Evolutionary conservation across 345 rosid genomes (phyloP).

Genomic region (Hirschfeldia incana): DNA sequence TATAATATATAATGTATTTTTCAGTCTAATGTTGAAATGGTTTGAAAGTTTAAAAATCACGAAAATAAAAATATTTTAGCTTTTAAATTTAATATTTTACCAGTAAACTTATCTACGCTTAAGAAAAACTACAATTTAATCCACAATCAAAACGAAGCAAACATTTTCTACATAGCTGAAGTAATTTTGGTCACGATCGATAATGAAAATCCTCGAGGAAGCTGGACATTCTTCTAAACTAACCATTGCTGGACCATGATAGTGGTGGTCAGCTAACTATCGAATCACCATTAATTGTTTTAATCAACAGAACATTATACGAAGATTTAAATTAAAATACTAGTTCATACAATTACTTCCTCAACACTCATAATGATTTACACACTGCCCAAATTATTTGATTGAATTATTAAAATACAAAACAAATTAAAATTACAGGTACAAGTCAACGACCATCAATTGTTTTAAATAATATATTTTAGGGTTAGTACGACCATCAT

Average conservation of each 20-base stretch:
- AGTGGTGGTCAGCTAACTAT: background rate
- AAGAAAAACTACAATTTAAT: background rate
- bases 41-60: background rate
- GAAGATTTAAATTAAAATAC: background rate
- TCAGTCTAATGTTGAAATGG: background rate
- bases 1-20: background rate
- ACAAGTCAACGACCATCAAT: slow-evolving; percentile 35
- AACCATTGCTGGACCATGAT: background rate
- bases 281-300: background rate
- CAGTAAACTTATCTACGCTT: background rate
- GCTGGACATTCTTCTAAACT: background rate
- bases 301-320: background rate
- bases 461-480: background rate
- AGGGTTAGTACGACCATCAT: slow-evolving; percentile 6
- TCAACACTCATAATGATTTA: slow-evolving; percentile 36
- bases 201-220: background rate
- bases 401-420: background rate
- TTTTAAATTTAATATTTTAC: background rate
- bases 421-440: slow-evolving; percentile 1
- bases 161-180: background rate
- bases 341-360: slow-evolving; percentile 18
- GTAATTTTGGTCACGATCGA: background rate
- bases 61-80: background rate
- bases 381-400: slow-evolving; percentile 35
- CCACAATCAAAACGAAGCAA: background rate